These are phyloP conservation scores for Aspergillus glaucus DNA, from an alignment of 2,329 filamentous ascomycete species.

Conservation along the genomic window DNA sequence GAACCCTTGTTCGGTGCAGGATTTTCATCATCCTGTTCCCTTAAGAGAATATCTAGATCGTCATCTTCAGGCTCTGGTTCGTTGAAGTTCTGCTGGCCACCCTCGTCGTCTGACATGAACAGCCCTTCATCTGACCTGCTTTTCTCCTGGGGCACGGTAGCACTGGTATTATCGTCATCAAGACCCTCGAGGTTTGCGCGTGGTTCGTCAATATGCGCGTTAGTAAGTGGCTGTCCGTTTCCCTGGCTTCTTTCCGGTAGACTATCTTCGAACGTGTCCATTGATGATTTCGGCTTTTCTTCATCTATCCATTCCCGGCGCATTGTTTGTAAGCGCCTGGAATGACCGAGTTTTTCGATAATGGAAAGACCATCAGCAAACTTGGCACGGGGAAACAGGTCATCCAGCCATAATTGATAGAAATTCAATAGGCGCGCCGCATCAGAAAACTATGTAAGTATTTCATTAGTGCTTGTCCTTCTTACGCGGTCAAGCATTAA, in stretches of 20 bases:
- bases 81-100: slow-evolving; percentile 5
- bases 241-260: background rate
- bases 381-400: slow-evolving; percentile 88
- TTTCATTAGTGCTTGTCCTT: background rate
- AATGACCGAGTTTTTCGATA: slow-evolving; percentile 90
- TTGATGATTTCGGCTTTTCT: slow-evolving; percentile 31
- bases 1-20: slow-evolving; percentile 1
- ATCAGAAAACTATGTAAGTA: slow-evolving; percentile 64
- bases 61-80: slow-evolving; percentile 35
- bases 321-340: slow-evolving; percentile 66
- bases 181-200: background rate
- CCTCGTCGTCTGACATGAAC: slow-evolving; percentile 23
- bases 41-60: slow-evolving; percentile 50
- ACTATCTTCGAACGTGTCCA: slow-evolving; percentile 3
- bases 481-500: slow-evolving; percentile 2
- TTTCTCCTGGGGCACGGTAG: background rate
- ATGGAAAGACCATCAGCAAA: slow-evolving; percentile 85
- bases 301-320: slow-evolving; percentile 81
- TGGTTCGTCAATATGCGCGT: background rate
- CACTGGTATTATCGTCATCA: background rate
- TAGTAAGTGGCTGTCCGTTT: slow-evolving; percentile 3
- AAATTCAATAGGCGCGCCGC: slow-evolving; percentile 74
- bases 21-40: slow-evolving; percentile 35
- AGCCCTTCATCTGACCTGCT: slow-evolving; percentile 14
- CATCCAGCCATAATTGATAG: slow-evolving; percentile 95